Base-by-base conservation (phyloP, 257 asterid species). In the Solanum verrucosum region DNA sequence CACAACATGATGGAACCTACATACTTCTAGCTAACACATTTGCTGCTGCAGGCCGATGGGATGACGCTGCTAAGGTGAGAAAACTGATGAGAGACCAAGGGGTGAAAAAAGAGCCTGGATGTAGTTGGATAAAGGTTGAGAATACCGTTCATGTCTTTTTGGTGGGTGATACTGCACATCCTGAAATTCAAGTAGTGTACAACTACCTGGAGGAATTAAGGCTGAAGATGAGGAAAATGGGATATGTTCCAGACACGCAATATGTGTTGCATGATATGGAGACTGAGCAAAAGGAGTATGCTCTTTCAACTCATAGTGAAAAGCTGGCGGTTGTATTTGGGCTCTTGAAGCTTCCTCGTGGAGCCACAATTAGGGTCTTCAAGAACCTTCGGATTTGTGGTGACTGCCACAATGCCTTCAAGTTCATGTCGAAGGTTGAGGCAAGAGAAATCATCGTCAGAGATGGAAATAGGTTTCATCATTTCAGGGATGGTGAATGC, bases 401-500 rank as follows among this genome's bases (percentile, higher is more conserved):
- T 87, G 96, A 93, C 86, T 94, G 98, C 84, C 96, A 93, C 75
- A 93, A 88, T 90, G 96, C 96, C 11, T 87, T 94, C 89, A 94
- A 91, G 92, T 92, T 93, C 90, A 93, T 93, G 92, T 91, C 98
- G 5, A 88, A 90, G 87, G 92, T 91, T 9, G 98, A 94, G 92
- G 93, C n/a, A 77, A 92, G 98, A 86, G 92, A 90, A 91, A 93
- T 94, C 77, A 86, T 94, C 83, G 95, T 94, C 88, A 92, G 98
- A 87, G 98, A 94, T 93, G 94, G 89, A 18, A 93, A 92, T 93
- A 93, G 98, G 91, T 94, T 94, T 89, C 98, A 94, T 90, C 96
- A 93, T 87, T 93, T 93, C 88, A 91, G 90, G 91, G 90, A 92
- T 88, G 98, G 98, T 77, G 93, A 91, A 88, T 94, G 98, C 87